phyloP scores from a whole-genome alignment of 345 rosid species.

The Arabis alpina region DNA sequence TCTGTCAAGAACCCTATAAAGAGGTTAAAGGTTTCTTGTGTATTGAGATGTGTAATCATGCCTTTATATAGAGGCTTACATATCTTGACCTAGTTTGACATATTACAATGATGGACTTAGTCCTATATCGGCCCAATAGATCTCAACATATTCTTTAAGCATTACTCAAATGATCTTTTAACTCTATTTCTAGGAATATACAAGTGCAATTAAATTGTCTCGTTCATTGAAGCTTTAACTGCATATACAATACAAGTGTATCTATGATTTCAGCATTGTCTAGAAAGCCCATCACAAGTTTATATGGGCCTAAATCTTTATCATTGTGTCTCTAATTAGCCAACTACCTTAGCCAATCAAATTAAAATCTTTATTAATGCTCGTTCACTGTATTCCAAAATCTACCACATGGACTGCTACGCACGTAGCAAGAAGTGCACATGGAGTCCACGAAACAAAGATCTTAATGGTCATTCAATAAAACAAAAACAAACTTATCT shows the following conservation, averaged over 20 bases:
- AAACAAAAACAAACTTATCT: neutral
- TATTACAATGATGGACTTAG: no score
- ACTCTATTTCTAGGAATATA: no score
- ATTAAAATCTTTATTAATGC: neutral
- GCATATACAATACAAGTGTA: no score
- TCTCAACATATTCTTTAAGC: neutral
- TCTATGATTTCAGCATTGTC: no score
- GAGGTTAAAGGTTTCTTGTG: no score
- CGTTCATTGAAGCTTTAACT: no score
- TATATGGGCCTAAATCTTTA: neutral
- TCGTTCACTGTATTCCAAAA: neutral
- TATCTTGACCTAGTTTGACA: no score
- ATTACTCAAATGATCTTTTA: neutral
- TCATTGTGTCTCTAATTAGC: neutral
- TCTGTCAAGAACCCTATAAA: no score
- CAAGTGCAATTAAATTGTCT: no score
- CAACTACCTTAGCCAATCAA: neutral
- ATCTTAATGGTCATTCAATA: constrained; percentile 16
- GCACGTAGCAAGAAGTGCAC: constrained; percentile 37
- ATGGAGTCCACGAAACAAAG: constrained; percentile 37
- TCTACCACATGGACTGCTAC: constrained; percentile 26
- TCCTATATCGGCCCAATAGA: no score
- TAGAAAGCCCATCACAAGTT: neutral
- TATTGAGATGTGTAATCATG: no score
- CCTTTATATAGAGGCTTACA: no score